These are phyloP conservation scores for Phanerochaete sordida DNA, from an alignment of 768 basidiomycete species.

Conservation along the genomic window DNA sequence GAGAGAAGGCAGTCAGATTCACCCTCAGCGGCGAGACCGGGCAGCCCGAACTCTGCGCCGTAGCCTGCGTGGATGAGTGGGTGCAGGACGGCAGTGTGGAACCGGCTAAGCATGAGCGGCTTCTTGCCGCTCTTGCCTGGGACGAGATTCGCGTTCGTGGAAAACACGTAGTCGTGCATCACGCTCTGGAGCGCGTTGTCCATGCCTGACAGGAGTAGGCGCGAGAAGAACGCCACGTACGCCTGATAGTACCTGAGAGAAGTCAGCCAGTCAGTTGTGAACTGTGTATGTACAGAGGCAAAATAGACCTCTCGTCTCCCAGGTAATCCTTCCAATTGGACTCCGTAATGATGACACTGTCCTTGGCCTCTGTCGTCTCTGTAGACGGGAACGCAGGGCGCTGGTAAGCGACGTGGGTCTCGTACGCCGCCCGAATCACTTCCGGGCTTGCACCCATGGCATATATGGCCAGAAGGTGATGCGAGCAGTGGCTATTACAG, in stretches of 20 bases:
- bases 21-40: slow-evolving; percentile 66
- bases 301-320: slow-evolving; percentile 49
- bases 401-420: slow-evolving; percentile 35
- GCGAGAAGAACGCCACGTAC: slow-evolving; percentile 56
- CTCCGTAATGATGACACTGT: slow-evolving; percentile 31
- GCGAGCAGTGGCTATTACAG: slow-evolving; percentile 46
- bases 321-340: slow-evolving; percentile 54
- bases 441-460: slow-evolving; percentile 50
- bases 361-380: slow-evolving; percentile 6
- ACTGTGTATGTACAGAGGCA: too few species aligned
- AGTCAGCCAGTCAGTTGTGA: too few species aligned
- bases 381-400: slow-evolving; percentile 42
- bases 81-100: slow-evolving; percentile 56
- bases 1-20: too few species aligned
- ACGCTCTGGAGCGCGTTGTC: slow-evolving; percentile 37
- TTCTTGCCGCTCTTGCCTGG: slow-evolving; percentile 13
- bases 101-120: slow-evolving; percentile 58
- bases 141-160: slow-evolving; percentile 26
- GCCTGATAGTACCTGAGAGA: slow-evolving; percentile 57
- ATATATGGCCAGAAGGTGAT: slow-evolving; percentile 59
- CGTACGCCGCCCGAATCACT: slow-evolving; percentile 41
- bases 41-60: slow-evolving; percentile 58
- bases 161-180: slow-evolving; percentile 63
- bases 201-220: slow-evolving; percentile 25
- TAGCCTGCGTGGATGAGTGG: slow-evolving; percentile 63